These are phyloP conservation scores for Anthracocystis setariae DNA, from an alignment of 1,284 basidiomycete species.

Conservation along the genomic window DNA sequence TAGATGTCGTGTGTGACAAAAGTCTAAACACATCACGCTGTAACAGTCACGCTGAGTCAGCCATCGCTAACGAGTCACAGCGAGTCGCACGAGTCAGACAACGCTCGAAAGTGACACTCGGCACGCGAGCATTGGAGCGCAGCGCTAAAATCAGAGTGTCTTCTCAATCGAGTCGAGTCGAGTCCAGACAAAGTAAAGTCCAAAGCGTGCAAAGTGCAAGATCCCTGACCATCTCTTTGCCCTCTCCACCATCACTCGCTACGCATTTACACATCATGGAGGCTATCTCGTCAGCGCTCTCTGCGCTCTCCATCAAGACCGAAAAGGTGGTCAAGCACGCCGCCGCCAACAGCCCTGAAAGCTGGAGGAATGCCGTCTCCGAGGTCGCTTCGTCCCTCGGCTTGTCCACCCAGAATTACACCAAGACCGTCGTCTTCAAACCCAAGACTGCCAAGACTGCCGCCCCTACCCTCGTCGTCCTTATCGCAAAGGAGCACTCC, in stretches of 20 bases:
- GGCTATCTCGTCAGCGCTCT: constrained; percentile 51
- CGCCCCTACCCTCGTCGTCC: constrained; percentile 83
- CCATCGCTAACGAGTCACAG: not conserved
- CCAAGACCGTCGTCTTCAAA: constrained; percentile 86
- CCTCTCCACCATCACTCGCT: not conserved
- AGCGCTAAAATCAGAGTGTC: too few species aligned
- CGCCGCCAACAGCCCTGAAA: constrained; percentile 51
- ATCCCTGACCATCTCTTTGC: not conserved
- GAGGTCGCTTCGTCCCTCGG: constrained; percentile 42
- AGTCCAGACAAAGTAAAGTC: too few species aligned
- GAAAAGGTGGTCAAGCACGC: constrained; percentile 56
- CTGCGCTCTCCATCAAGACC: constrained; percentile 52
- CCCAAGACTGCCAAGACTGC: constrained; percentile 90
- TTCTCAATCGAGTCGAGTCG: too few species aligned
- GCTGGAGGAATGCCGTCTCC: constrained; percentile 49
- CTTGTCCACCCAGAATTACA: constrained; percentile 35
- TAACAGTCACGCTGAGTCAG: constrained; percentile 34
- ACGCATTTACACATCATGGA: constrained; percentile 23
- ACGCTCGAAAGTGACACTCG: constrained; percentile 37
- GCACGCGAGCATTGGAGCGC: constrained; percentile 22
- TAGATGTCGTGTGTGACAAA: constrained; percentile 10
- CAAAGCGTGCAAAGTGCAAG: too few species aligned
- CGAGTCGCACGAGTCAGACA: constrained; percentile 23
- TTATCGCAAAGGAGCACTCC: constrained; percentile 84
- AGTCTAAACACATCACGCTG: too few species aligned